Percentiles rank a stretch among this genome's conserved stretches.
Conservation (phyloP, 192 early-diverging fungal species). For the Umbelopsis vinacea region DNA sequence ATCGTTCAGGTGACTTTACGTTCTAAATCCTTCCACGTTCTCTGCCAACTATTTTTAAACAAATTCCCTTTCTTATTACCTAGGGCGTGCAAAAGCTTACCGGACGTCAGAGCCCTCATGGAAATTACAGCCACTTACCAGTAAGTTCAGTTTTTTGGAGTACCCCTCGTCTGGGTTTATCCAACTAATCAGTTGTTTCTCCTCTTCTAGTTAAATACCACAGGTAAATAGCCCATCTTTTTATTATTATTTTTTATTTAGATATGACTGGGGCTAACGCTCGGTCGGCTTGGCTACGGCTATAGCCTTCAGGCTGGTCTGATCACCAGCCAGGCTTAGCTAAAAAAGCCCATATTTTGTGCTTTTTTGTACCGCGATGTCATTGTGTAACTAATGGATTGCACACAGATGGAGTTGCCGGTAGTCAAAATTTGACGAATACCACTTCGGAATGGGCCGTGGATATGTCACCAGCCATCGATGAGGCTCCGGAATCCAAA, state of each 20-base stretch:
- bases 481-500: slow-evolving; percentile 10
- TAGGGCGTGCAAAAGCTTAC: slow-evolving; percentile 13
- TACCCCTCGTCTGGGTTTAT: too few relatives aligned
- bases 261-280: neutral
- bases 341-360: too few relatives aligned
- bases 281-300: neutral
- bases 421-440: slow-evolving; percentile 1
- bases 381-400: slow-evolving; percentile 11
- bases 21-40: neutral
- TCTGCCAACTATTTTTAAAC: neutral
- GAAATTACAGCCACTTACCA: slow-evolving; percentile 4
- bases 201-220: neutral
- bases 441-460: slow-evolving; percentile 21
- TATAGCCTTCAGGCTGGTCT: too few relatives aligned
- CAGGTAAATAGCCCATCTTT: slow-evolving; percentile 6
- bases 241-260: neutral
- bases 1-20: neutral
- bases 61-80: neutral
- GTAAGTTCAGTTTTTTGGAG: neutral
- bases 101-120: slow-evolving; percentile 6
- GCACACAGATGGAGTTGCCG: neutral
- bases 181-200: neutral
- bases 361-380: neutral
- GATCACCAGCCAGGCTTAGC: too few relatives aligned
- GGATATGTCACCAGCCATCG: slow-evolving; percentile 13